Percentiles rank a stretch among this genome's conserved stretches.
phyloP scores from a whole-genome alignment of 306 rosid species.

The Malus sylvestris region DNA sequence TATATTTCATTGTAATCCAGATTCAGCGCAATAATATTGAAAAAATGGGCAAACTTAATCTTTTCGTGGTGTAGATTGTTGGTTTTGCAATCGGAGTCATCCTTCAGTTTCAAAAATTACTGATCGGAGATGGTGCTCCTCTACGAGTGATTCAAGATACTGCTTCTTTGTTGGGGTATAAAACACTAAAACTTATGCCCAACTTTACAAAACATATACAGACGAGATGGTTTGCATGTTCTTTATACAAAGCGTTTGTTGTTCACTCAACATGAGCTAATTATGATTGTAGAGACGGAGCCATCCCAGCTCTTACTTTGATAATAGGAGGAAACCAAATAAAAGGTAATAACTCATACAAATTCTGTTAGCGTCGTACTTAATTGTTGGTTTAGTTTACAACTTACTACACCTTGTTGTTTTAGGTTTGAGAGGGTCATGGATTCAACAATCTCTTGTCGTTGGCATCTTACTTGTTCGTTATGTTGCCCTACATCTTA shows the following conservation, averaged over 20 bases:
- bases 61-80: constrained; percentile 28
- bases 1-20: background rate
- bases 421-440: constrained; percentile 60
- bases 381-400: background rate
- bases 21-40: background rate
- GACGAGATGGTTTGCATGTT: no score
- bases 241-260: no score
- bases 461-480: constrained; percentile 50
- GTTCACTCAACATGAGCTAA: no score
- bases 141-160: constrained; percentile 64
- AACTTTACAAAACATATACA: background rate
- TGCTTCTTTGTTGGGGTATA: constrained; percentile 60
- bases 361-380: background rate
- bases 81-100: constrained; percentile 60
- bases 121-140: constrained; percentile 66
- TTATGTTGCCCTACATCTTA: constrained; percentile 47
- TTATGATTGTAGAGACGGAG: constrained; percentile 49
- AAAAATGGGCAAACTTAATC: background rate
- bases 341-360: constrained; percentile 31
- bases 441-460: constrained; percentile 30
- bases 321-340: constrained; percentile 79
- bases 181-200: background rate
- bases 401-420: background rate
- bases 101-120: constrained; percentile 32
- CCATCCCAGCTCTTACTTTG: constrained; percentile 64